Evolutionary conservation across 139 green algal species (phyloP).

Genomic region (Picochlorum sp.): DNA sequence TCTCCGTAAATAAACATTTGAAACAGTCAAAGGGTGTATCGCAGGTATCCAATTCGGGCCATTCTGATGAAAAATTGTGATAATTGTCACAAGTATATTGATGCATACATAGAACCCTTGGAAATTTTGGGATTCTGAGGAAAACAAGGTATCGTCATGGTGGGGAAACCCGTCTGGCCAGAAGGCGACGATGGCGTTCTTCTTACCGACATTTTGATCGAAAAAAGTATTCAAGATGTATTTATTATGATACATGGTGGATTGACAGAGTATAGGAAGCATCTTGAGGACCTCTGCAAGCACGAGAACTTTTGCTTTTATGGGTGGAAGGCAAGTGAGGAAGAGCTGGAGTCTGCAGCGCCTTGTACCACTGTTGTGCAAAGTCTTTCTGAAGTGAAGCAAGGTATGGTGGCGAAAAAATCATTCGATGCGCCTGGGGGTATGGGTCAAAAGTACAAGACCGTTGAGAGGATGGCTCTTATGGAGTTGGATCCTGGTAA

Average conservation of each 20-base stretch:
- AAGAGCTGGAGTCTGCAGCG: background rate
- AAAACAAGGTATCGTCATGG: background rate
- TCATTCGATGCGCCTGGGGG: constrained; percentile 21
- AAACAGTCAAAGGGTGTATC: too few relatives aligned
- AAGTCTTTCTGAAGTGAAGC: background rate
- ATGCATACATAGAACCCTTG: background rate
- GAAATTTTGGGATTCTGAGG: background rate
- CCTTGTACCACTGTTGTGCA: constrained; percentile 1
- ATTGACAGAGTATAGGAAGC: background rate
- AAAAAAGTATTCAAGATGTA: constrained; percentile 11
- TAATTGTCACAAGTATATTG: too few relatives aligned
- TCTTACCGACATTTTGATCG: constrained; percentile 12
- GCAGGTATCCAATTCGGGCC: too few relatives aligned
- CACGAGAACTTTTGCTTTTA: background rate
- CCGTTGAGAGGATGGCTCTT: constrained; percentile 29
- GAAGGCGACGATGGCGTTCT: constrained; percentile 6
- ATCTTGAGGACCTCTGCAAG: background rate
- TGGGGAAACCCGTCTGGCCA: constrained; percentile 9
- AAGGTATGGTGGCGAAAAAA: constrained; percentile 18
- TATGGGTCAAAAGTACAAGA: constrained; percentile 44
- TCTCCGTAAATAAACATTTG: too few relatives aligned
- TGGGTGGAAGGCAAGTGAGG: background rate
- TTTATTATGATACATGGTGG: constrained; percentile 22
- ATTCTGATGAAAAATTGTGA: too few relatives aligned
- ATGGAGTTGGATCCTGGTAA: constrained; percentile 11